These are phyloP conservation scores for Fusarium heterosporum DNA, from an alignment of 2,329 filamentous ascomycete genomes.

Conservation along the genomic window DNA sequence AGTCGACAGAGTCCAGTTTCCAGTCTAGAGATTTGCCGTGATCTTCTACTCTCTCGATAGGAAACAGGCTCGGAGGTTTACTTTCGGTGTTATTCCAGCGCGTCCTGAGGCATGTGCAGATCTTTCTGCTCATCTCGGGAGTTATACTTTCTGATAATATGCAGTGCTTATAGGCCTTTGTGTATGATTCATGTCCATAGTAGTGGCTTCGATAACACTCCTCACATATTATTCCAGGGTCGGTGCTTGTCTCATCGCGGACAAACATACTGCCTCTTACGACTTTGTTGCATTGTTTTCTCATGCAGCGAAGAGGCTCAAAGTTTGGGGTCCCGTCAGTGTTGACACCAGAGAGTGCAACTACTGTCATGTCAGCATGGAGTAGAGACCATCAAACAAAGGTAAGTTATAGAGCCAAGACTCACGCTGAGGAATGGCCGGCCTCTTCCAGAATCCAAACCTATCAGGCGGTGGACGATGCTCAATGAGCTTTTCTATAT, in stretches of 20 bases:
- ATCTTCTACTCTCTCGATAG: constrained; percentile 10
- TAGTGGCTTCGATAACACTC: constrained; percentile 31
- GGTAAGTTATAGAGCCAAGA: neutral
- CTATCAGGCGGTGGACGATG: constrained; percentile 34
- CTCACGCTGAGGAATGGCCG: constrained; percentile 41
- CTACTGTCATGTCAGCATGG: neutral
- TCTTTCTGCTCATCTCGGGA: constrained; percentile 30
- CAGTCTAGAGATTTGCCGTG: constrained; percentile 1
- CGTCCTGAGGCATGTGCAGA: constrained; percentile 28
- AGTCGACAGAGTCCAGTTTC: neutral
- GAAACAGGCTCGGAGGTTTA: constrained; percentile 8
- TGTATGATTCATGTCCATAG: constrained; percentile 26
- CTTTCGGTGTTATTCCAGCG: neutral
- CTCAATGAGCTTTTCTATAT: constrained; percentile 42
- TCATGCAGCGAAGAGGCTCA: constrained; percentile 31
- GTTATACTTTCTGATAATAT: constrained; percentile 31
- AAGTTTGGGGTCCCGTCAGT: constrained; percentile 28
- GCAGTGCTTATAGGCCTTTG: constrained; percentile 37
- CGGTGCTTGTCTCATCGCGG: neutral
- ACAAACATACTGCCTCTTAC: constrained; percentile 41
- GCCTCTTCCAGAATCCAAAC: constrained; percentile 36
- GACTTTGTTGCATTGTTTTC: constrained; percentile 27
- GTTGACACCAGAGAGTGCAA: constrained; percentile 23
- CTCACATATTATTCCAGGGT: constrained; percentile 33
- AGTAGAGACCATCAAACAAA: fast-evolving